Evolutionary conservation across 805 yeast genomes (phyloP), one percentile per base, ranked within the genome.

Genomic region (Millerozyma acaciae): DNA sequence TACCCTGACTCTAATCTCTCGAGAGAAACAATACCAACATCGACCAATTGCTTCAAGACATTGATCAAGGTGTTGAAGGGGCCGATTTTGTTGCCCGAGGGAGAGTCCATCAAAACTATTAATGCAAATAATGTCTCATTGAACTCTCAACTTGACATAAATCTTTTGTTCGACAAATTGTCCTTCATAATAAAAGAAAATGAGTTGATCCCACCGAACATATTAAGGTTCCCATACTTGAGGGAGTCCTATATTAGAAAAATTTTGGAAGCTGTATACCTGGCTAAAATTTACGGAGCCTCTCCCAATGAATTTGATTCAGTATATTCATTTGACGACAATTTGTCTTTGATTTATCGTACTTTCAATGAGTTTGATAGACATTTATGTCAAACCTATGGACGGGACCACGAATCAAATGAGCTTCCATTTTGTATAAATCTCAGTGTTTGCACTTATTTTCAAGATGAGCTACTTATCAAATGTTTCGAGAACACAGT

Each of bases 11-110:
- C 40, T 39, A 25, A 38, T 28, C 58, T 55, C 16, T 51, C 61
- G 1, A 41, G 53, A 1, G 60, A 54, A 8, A 40, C 54, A 1
- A 44, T 56, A 1, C 89, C 94, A 0, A 58, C 75, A 3, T 72
- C 78, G 3, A 52, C 72, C 0, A 73, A 70, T 27, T 81, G 94
- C 44, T 61, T 83, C 15, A 62, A 64, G 30, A 80, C 86, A 0
- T 48, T 86, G 12, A 68, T 73, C 44, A 77, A 75, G 39, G 80
- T 83, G 6, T 58, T 85, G 29, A 75, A 68, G 41, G 89, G 87
- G 2, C 90, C 95, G 0, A 53, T 86, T 15, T 51, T 63, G 6
- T 53, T 70, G 16, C 55, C 50, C 2, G 59, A 70, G 2, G 59
- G 53, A 2, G 72, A 68, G 4, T 74, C 71, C 8, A 56, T 65